Conservation (phyloP, 179 eudicot species). For the Corrigiola litoralis region DNA sequence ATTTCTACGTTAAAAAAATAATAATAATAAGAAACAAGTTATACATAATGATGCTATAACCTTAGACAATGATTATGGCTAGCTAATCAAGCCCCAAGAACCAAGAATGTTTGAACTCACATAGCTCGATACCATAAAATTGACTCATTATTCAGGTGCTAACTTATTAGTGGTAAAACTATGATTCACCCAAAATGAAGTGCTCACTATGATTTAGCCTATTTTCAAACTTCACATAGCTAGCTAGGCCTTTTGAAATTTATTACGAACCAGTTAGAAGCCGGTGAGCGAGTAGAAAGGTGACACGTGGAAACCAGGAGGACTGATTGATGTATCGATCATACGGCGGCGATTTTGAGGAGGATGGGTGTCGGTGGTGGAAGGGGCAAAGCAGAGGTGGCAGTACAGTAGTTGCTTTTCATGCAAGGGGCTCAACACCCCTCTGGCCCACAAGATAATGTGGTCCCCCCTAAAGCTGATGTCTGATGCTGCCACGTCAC, state of each 20-base stretch:
- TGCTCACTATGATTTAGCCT: too few species aligned
- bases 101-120: background rate
- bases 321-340: background rate
- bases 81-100: background rate
- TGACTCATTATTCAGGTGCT: background rate
- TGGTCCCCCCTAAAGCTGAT: background rate
- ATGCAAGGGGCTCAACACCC: background rate
- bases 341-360: background rate
- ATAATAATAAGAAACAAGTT: too few species aligned
- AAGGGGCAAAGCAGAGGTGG: background rate
- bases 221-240: too few species aligned
- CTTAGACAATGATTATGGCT: background rate
- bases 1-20: background rate
- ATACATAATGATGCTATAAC: background rate
- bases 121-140: background rate
- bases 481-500: background rate
- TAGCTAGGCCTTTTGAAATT: too few species aligned
- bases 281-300: background rate
- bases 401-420: background rate
- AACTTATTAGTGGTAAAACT: too few species aligned
- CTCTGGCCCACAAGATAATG: background rate
- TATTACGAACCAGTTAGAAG: background rate
- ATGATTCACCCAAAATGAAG: too few species aligned
- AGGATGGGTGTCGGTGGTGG: slow-evolving; percentile 10
- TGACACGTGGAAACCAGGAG: background rate